These are phyloP conservation scores for Neonectria hederae DNA, from an alignment of 2,329 filamentous ascomycete genomes.

Conservation along the genomic window DNA sequence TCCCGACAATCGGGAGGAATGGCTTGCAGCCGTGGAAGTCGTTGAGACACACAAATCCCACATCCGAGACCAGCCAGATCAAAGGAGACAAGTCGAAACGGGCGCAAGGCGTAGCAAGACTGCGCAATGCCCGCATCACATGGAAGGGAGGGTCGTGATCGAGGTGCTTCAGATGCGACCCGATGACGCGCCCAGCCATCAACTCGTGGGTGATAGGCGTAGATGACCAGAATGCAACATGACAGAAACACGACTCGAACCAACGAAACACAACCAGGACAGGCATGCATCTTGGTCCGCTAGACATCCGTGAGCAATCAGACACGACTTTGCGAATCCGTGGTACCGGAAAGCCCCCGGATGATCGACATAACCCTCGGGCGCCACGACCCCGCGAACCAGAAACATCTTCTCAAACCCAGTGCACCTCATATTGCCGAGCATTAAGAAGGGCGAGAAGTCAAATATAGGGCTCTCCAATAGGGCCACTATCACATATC, in stretches of 20 bases:
- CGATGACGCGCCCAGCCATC: conserved; percentile 5
- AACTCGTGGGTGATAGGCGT: neutral
- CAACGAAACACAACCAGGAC: neutral
- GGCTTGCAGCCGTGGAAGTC: neutral
- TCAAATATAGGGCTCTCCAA: conserved; percentile 6
- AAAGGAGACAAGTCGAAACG: neutral
- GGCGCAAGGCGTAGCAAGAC: neutral
- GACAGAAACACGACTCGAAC: neutral
- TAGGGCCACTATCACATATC: neutral
- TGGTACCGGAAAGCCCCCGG: conserved; percentile 1
- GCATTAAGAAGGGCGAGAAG: neutral
- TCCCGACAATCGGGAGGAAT: neutral
- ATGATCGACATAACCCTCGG: conserved; percentile 10
- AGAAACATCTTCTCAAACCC: conserved; percentile 13
- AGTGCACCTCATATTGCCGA: neutral
- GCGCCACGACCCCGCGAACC: neutral
- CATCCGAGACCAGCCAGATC: neutral
- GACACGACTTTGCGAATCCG: neutral
- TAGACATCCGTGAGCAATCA: neutral
- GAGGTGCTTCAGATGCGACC: neutral
- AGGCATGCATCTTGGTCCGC: neutral
- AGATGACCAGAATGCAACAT: neutral
- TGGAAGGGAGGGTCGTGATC: conserved; percentile 1
- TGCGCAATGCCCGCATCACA: conserved; percentile 7
- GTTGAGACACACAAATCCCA: neutral